These are phyloP conservation scores for Camellia lanceoleosa DNA, from an alignment of 148 eudicot genomes.

Conservation along the genomic window DNA sequence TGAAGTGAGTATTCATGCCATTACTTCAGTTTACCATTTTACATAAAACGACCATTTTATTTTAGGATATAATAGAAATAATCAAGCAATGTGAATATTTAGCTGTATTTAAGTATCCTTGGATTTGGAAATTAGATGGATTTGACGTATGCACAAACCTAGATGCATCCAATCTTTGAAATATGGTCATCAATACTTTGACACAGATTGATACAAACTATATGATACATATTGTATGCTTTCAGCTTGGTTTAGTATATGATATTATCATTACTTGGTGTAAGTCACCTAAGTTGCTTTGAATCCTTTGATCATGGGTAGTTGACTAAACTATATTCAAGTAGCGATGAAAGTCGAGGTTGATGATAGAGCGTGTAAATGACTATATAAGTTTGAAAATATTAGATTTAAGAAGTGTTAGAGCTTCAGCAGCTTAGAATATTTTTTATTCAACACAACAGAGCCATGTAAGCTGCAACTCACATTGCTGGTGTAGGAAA, in stretches of 20 bases:
- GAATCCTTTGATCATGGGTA: no score
- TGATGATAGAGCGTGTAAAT: not conserved
- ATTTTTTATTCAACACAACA: not conserved
- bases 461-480: constrained; percentile 1
- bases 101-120: not conserved
- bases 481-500: not conserved
- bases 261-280: not conserved
- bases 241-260: not conserved
- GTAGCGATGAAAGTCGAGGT: not conserved
- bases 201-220: not conserved
- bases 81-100: not conserved
- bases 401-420: not conserved
- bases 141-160: not conserved
- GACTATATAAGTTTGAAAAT: not conserved
- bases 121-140: not conserved
- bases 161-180: not conserved
- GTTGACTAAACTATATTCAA: not conserved
- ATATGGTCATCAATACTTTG: not conserved
- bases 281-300: no score
- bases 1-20: not conserved
- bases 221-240: not conserved
- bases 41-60: not conserved
- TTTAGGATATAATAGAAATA: no score
- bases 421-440: not conserved
- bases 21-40: not conserved